Evolutionary conservation across 2,329 filamentous ascomycete species (phyloP).

Genomic region (Scytalidium sp.): DNA sequence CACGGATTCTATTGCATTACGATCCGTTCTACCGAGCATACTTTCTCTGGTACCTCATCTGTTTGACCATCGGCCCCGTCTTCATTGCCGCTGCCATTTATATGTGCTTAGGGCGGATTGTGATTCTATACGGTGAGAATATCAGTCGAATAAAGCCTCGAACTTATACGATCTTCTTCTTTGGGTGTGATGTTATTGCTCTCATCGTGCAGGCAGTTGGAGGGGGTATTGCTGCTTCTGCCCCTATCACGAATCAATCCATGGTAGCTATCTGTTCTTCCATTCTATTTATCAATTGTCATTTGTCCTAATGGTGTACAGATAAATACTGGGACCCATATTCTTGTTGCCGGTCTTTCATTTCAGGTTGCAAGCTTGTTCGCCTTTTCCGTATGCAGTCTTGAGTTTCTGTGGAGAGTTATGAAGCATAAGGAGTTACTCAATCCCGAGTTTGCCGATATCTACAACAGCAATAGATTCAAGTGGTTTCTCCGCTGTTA

Average conservation of each 20-base stretch:
- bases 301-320: background rate
- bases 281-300: too few species aligned
- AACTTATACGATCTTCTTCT: constrained; percentile 56
- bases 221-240: constrained; percentile 51
- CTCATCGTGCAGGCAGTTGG: constrained; percentile 57
- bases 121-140: constrained; percentile 47
- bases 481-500: constrained; percentile 9
- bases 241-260: constrained; percentile 28
- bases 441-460: constrained; percentile 4
- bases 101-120: constrained; percentile 53
- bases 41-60: constrained; percentile 53
- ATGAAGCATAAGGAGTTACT: constrained; percentile 1
- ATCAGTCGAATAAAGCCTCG: constrained; percentile 41
- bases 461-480: constrained; percentile 10
- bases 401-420: constrained; percentile 7
- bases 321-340: constrained; percentile 43
- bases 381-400: constrained; percentile 22
- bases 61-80: constrained; percentile 53
- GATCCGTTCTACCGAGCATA: constrained; percentile 47
- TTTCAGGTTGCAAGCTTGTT: constrained; percentile 51
- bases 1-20: constrained; percentile 48
- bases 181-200: constrained; percentile 54
- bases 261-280: too few species aligned
- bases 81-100: constrained; percentile 57
- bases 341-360: constrained; percentile 56